Percentiles rank a stretch among this genome's conserved stretches.
Conservation (phyloP, 352 stramenopile species). For the Globisporangium spiculum region DNA sequence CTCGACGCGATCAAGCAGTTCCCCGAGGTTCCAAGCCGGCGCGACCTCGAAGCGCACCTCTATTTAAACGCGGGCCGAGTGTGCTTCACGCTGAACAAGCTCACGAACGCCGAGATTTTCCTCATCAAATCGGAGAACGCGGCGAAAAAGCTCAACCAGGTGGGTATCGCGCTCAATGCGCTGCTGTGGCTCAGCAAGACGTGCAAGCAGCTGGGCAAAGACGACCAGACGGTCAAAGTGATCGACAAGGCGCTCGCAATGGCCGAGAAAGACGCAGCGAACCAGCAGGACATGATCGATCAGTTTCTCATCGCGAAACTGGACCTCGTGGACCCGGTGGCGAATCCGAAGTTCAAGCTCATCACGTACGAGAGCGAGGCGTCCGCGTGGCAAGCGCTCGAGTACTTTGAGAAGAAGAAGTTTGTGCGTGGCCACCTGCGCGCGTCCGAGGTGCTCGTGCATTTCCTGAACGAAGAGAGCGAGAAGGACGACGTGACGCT, state of each 20-base stretch:
- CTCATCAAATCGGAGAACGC: conserved; percentile 39
- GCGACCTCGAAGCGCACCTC: conserved; percentile 41
- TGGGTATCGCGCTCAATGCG: conserved; percentile 40
- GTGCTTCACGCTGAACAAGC: conserved; percentile 50
- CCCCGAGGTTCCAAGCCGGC: conserved; percentile 34
- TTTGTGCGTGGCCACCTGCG: conserved; percentile 42
- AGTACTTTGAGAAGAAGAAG: conserved; percentile 53
- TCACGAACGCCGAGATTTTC: conserved; percentile 39
- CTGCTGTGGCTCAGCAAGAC: conserved; percentile 55
- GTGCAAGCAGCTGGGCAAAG: conserved; percentile 31
- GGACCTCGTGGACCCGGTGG: conserved; percentile 36
- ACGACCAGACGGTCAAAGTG: conserved; percentile 18
- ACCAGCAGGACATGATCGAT: conserved; percentile 34
- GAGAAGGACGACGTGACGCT: conserved; percentile 14
- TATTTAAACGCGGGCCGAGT: conserved; percentile 62
- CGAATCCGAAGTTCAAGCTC: conserved; percentile 18
- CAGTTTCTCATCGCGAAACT: conserved; percentile 52
- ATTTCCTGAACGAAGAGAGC: conserved; percentile 19
- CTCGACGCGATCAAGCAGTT: conserved; percentile 49
- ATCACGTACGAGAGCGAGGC: conserved; percentile 16
- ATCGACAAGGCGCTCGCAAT: conserved; percentile 18
- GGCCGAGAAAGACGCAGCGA: conserved; percentile 22
- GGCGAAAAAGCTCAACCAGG: conserved; percentile 23
- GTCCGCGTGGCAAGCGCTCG: conserved; percentile 36
- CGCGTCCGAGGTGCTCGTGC: conserved; percentile 29